Evolutionary conservation across 495 filamentous ascomycete species (phyloP).

Genomic region (Alectoria sarmentosa): DNA sequence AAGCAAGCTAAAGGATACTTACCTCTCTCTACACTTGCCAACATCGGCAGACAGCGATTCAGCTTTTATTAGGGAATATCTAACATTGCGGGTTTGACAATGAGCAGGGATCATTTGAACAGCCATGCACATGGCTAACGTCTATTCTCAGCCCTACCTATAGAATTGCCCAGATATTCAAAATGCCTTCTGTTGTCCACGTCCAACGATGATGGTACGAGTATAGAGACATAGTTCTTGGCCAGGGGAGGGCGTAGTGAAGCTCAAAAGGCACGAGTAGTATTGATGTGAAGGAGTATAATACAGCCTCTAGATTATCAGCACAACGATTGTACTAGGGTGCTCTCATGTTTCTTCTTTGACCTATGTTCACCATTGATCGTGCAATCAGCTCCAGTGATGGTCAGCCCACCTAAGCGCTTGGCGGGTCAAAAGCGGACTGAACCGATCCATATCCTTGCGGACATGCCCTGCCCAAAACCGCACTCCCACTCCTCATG

Average conservation of each 20-base stretch:
- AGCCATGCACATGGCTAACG: background rate
- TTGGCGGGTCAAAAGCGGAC: constrained; percentile 22
- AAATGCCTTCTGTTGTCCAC: background rate
- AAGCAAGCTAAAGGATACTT: background rate
- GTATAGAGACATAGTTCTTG: background rate
- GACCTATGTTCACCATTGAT: background rate
- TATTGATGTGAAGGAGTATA: background rate
- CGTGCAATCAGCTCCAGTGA: background rate
- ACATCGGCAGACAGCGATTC: background rate
- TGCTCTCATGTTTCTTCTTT: background rate
- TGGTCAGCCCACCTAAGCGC: background rate
- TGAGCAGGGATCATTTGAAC: background rate
- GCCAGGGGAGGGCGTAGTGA: background rate
- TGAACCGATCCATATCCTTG: constrained; percentile 36
- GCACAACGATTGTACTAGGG: background rate
- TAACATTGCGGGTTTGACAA: background rate
- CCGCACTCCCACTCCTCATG: constrained; percentile 49
- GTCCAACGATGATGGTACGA: background rate
- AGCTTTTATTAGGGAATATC: background rate
- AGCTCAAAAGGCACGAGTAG: background rate
- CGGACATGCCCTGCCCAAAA: constrained; percentile 44
- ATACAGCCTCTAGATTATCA: background rate
- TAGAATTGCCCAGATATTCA: background rate
- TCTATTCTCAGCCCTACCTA: background rate
- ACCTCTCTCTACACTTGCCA: background rate